A percentile compares a stretch with the other conserved stretches of the same genome.
Conservation (phyloP, 805 yeast genomes). For the Cyberlindnera meyerae region DNA sequence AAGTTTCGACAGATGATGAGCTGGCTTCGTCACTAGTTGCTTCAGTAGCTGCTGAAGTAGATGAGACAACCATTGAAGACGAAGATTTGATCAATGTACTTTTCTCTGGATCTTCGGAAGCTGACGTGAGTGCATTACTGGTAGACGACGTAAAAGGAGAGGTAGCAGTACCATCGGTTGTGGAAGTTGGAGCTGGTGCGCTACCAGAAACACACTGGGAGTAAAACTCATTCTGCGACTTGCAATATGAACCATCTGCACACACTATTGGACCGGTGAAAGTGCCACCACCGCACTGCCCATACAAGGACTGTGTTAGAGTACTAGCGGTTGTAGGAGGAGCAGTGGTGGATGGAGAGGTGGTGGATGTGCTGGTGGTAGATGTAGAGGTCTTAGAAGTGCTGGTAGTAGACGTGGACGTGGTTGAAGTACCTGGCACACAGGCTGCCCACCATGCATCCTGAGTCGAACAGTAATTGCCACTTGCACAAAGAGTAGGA, state of each 20-base stretch:
- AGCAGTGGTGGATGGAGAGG: constrained; percentile 1
- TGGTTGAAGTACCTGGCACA: background rate
- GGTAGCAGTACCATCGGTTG: background rate
- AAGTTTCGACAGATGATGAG: constrained; percentile 8
- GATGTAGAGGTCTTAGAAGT: no score
- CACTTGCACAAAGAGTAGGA: constrained; percentile 13
- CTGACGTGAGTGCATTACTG: no score
- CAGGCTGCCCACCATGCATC: constrained; percentile 16
- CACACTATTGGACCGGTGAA: constrained; percentile 12
- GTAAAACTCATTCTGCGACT: constrained; percentile 8
- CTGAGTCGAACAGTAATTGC: constrained; percentile 9
- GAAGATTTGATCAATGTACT: no score
- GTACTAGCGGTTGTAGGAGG: constrained; percentile 1
- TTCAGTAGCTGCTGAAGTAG: constrained; percentile 1
- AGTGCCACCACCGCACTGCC: constrained; percentile 18
- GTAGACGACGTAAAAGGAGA: constrained; percentile 3
- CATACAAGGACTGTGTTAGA: constrained; percentile 4
- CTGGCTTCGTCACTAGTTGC: constrained; percentile 1
- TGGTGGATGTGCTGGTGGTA: background rate
- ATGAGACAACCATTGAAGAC: no score
- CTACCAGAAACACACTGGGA: constrained; percentile 16
- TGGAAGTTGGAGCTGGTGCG: constrained; percentile 6
- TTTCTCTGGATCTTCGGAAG: no score
- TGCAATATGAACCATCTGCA: constrained; percentile 6
- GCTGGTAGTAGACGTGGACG: constrained; percentile 4